A percentile compares a stretch with the other conserved stretches of the same genome.
Evolutionary conservation across 2,329 filamentous ascomycete species (phyloP).

Genomic region (Venturia pyrina): DNA sequence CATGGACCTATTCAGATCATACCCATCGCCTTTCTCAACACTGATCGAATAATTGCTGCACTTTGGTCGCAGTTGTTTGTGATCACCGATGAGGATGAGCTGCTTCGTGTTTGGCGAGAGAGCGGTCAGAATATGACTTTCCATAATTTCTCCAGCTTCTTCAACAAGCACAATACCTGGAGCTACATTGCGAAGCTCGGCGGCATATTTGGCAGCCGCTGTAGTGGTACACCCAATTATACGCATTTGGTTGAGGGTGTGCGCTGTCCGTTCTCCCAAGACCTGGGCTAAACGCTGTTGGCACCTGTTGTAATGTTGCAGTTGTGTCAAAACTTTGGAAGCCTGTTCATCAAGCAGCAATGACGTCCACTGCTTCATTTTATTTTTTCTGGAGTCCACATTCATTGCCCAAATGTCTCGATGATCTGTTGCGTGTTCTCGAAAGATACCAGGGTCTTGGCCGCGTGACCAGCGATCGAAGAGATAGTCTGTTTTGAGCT

Average conservation of each 20-base stretch:
- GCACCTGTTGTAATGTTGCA: constrained; percentile 32
- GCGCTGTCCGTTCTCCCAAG: constrained; percentile 19
- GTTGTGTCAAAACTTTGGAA: constrained; percentile 28
- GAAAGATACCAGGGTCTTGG: constrained; percentile 35
- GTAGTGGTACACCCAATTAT: constrained; percentile 66
- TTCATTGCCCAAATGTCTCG: constrained; percentile 44
- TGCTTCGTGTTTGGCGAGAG: constrained; percentile 48
- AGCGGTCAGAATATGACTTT: constrained; percentile 55
- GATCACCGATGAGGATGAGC: constrained; percentile 61
- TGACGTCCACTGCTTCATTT: constrained; percentile 22
- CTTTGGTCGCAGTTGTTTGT: constrained; percentile 63
- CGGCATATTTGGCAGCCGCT: constrained; percentile 51
- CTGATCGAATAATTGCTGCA: constrained; percentile 50
- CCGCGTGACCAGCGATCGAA: constrained; percentile 44
- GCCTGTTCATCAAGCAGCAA: constrained; percentile 41
- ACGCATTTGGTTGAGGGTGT: constrained; percentile 40
- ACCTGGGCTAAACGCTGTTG: constrained; percentile 30
- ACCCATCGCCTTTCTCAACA: constrained; percentile 55
- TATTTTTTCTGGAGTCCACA: constrained; percentile 24
- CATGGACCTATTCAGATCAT: constrained; percentile 55
- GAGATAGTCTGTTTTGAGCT: constrained; percentile 40
- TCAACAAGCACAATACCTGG: constrained; percentile 58
- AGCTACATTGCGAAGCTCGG: constrained; percentile 41
- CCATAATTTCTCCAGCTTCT: constrained; percentile 64
- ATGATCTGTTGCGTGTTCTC: constrained; percentile 20